phyloP scores from a whole-genome alignment of 805 yeast genomes.

The Zygotorulaspora sp. region DNA sequence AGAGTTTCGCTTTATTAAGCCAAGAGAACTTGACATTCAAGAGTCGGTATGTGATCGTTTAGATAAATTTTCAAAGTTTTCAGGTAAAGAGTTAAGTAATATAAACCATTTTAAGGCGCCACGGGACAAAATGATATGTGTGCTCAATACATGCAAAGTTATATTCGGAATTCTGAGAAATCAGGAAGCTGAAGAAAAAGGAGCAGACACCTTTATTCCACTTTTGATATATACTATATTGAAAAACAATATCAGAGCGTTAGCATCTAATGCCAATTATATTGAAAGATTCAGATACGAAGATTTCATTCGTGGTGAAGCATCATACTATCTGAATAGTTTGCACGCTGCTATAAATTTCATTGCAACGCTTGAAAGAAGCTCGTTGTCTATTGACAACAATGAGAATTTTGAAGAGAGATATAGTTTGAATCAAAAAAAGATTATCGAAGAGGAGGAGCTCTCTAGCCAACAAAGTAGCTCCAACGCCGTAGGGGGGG shows the following conservation, averaged over 20 bases:
- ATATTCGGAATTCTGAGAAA: conserved; percentile 82
- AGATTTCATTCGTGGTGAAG: conserved; percentile 78
- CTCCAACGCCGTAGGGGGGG: neutral
- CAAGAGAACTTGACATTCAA: conserved; percentile 74
- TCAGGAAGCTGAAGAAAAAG: conserved; percentile 57
- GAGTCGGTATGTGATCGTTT: conserved; percentile 45
- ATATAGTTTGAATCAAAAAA: conserved; percentile 43
- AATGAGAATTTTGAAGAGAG: conserved; percentile 54
- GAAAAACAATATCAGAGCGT: conserved; percentile 56
- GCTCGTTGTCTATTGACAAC: conserved; percentile 56
- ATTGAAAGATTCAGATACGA: conserved; percentile 79
- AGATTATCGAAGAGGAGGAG: conserved; percentile 31
- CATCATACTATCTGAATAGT: conserved; percentile 87
- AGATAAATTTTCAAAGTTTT: conserved; percentile 55
- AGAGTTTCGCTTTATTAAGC: conserved; percentile 67
- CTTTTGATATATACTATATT: conserved; percentile 73
- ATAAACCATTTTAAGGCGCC: conserved; percentile 87
- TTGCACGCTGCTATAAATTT: conserved; percentile 83
- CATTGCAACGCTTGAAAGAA: conserved; percentile 54
- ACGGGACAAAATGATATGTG: conserved; percentile 86
- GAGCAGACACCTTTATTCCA: conserved; percentile 95
- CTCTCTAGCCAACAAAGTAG: conserved; percentile 15
- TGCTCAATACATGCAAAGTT: conserved; percentile 87
- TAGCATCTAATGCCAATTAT: conserved; percentile 77
- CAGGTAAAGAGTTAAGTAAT: conserved; percentile 69